phyloP scores from a whole-genome alignment of 129 eudicot genomes.

The Apium graveolens region DNA sequence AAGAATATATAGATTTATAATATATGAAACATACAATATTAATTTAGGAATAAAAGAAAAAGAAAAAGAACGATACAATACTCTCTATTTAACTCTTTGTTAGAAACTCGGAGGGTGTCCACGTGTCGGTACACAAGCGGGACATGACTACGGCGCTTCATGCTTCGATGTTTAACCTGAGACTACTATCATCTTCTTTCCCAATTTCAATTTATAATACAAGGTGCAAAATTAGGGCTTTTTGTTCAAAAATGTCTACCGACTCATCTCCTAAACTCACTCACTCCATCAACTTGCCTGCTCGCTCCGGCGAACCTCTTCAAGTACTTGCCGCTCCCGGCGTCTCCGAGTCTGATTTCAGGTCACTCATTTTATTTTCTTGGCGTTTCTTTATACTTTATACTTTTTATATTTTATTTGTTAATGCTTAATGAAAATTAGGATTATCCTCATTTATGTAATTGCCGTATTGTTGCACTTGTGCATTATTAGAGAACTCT shows the following conservation, averaged over 20 bases:
- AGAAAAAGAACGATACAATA: too few relatives aligned
- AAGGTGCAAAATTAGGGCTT: slow-evolving; percentile 1
- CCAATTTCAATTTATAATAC: slow-evolving; percentile 11
- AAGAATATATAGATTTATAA: too few relatives aligned
- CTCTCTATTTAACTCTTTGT: too few relatives aligned
- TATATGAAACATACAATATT: too few relatives aligned
- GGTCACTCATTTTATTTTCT: slow-evolving; percentile 22
- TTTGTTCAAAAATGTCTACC: slow-evolving; percentile 31
- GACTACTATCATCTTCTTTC: slow-evolving; percentile 9
- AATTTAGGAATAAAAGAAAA: too few relatives aligned
- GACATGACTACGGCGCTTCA: not conserved
- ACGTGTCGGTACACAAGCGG: not conserved
- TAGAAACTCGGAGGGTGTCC: not conserved
- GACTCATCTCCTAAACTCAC: slow-evolving; percentile 38
- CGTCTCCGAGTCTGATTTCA: slow-evolving; percentile 65
- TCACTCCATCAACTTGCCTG: slow-evolving; percentile 54
- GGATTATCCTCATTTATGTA: not conserved
- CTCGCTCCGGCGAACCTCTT: slow-evolving; percentile 57
- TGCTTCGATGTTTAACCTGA: slow-evolving; percentile 5
- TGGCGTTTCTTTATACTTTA: not conserved
- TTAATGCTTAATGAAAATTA: not conserved
- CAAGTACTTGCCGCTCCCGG: slow-evolving; percentile 73
- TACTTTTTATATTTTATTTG: not conserved
- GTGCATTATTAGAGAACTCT: not conserved
- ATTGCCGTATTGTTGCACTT: not conserved